Evolutionary conservation across 768 basidiomycete genomes (phyloP).

Genomic region (Mycena albidolilacea): DNA sequence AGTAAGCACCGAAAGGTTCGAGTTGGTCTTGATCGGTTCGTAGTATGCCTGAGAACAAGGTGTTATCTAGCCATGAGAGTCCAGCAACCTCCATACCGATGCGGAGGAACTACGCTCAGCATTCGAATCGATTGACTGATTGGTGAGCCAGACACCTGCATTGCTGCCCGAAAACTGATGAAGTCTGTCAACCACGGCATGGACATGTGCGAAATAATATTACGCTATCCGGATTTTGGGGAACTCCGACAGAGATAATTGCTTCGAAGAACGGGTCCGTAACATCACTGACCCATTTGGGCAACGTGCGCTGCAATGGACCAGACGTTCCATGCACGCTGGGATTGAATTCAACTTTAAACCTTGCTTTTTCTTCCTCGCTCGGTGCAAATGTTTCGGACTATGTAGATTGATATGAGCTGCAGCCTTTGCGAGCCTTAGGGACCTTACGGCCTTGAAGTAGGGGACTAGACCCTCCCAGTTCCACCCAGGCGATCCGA

Average conservation of each 20-base stretch:
- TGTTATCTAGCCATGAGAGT: not conserved
- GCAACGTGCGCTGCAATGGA: constrained; percentile 34
- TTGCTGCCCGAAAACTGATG: constrained; percentile 39
- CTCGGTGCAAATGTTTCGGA: constrained; percentile 28
- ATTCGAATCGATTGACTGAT: constrained; percentile 4
- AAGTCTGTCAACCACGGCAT: not conserved
- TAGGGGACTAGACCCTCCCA: constrained; percentile 39
- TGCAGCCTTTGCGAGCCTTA: no score
- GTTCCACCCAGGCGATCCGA: constrained; percentile 41
- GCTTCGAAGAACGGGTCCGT: constrained; percentile 21
- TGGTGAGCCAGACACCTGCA: constrained; percentile 37
- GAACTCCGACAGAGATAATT: constrained; percentile 21
- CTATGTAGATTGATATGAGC: constrained; percentile 3
- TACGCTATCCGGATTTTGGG: constrained; percentile 25
- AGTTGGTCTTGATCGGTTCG: constrained; percentile 62
- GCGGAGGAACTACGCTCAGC: constrained; percentile 19
- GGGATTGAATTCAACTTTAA: constrained; percentile 20
- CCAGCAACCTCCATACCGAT: constrained; percentile 1
- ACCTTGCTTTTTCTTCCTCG: constrained; percentile 8
- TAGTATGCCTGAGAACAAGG: constrained; percentile 59
- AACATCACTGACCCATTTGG: constrained; percentile 28
- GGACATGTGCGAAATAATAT: no score
- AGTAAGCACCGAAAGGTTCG: constrained; percentile 44
- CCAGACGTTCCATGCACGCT: constrained; percentile 28
- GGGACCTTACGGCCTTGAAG: constrained; percentile 34